Evolutionary conservation across 345 rosid species (phyloP).

Genomic region (Toxicodendron radicans): DNA sequence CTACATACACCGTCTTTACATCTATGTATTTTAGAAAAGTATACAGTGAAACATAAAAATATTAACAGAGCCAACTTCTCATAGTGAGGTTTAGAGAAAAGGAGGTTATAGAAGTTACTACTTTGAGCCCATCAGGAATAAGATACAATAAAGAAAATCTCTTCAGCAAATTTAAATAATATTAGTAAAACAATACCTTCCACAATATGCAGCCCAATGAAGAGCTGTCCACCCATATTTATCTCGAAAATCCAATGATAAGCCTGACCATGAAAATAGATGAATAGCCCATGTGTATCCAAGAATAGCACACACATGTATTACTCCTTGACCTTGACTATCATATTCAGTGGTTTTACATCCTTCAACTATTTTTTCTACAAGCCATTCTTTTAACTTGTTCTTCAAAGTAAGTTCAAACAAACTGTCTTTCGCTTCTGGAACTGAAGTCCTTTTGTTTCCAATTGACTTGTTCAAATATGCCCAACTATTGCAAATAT

Average conservation of each 20-base stretch:
- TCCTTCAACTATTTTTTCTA: slow-evolving; percentile 76
- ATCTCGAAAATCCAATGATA: slow-evolving; percentile 83
- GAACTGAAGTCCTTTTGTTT: slow-evolving; percentile 41
- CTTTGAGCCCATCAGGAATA: not conserved
- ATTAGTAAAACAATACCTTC: slow-evolving; percentile 49
- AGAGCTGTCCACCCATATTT: slow-evolving; percentile 97
- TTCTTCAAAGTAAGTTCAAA: slow-evolving; percentile 74
- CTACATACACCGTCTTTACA: not conserved
- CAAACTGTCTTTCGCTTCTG: slow-evolving; percentile 63
- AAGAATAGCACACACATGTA: slow-evolving; percentile 87
- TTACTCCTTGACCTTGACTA: slow-evolving; percentile 75
- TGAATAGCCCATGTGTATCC: slow-evolving; percentile 86
- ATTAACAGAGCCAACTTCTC: not conserved
- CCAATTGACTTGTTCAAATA: slow-evolving; percentile 62
- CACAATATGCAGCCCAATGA: slow-evolving; percentile 95
- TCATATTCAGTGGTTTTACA: slow-evolving; percentile 60
- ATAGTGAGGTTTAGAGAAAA: not conserved
- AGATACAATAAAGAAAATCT: not conserved
- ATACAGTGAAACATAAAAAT: not conserved
- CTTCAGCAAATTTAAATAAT: not conserved
- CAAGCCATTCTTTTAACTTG: slow-evolving; percentile 79
- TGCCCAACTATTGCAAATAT: slow-evolving; percentile 64
- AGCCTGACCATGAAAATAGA: slow-evolving; percentile 71
- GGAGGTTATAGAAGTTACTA: not conserved
- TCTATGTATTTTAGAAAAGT: not conserved